Conservation (phyloP, 345 rosid species). For the Eucalyptus shirleyi region DNA sequence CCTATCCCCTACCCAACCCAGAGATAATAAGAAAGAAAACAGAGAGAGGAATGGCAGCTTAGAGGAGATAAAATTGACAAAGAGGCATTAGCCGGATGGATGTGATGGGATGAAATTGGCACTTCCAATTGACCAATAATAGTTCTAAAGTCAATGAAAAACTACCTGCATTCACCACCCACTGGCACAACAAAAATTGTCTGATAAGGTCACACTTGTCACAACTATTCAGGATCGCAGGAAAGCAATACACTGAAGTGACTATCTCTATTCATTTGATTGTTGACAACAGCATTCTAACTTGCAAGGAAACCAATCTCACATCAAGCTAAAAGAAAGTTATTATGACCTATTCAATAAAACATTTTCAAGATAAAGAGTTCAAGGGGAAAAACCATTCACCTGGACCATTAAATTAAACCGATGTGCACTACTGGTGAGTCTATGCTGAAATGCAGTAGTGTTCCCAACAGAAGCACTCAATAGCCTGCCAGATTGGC, state of each 20-base stretch:
- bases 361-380: neutral
- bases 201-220: neutral
- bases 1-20: neutral
- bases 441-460: slow-evolving; percentile 69
- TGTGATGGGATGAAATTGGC: neutral
- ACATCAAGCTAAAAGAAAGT: neutral
- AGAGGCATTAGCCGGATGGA: neutral
- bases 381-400: neutral
- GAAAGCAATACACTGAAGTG: neutral
- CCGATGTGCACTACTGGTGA: slow-evolving; percentile 93
- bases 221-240: neutral
- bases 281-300: neutral
- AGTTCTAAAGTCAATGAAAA: neutral
- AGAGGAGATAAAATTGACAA: neutral
- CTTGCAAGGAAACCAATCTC: neutral
- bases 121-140: neutral
- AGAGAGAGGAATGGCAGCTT: neutral
- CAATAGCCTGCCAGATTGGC: slow-evolving; percentile 60
- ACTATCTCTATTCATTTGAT: neutral
- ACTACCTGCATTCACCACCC: neutral
- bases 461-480: slow-evolving; percentile 27
- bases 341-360: neutral
- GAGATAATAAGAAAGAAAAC: neutral
- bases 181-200: neutral
- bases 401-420: slow-evolving; percentile 99